Evolutionary conservation across 805 yeast species (phyloP).

Genomic region (Metahyphopichia silvanorum): DNA sequence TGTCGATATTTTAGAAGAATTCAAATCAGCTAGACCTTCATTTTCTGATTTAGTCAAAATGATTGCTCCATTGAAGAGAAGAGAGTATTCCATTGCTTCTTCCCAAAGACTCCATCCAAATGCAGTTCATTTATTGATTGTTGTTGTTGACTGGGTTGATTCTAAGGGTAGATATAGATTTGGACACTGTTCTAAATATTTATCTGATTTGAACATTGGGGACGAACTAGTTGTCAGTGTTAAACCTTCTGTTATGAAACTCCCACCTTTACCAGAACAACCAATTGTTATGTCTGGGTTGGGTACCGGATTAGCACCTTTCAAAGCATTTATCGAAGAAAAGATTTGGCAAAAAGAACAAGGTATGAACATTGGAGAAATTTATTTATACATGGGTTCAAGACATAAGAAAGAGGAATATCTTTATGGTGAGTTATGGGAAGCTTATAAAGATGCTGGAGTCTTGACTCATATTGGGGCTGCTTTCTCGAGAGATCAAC

Average conservation of each 20-base stretch:
- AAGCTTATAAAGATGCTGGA: constrained; percentile 91
- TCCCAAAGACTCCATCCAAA: constrained; percentile 90
- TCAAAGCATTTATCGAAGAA: constrained; percentile 96
- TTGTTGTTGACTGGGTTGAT: constrained; percentile 95
- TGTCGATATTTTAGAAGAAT: constrained; percentile 76
- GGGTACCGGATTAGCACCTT: constrained; percentile 97
- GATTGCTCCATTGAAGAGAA: constrained; percentile 86
- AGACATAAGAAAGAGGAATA: constrained; percentile 95
- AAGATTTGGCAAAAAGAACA: constrained; percentile 89
- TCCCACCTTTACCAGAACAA: constrained; percentile 81
- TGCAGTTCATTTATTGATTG: constrained; percentile 86
- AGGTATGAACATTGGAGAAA: constrained; percentile 85
- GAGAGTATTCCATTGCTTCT: constrained; percentile 97
- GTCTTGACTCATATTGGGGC: constrained; percentile 93
- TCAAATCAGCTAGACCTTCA: constrained; percentile 77
- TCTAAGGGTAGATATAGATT: constrained; percentile 77
- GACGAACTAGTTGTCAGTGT: constrained; percentile 89
- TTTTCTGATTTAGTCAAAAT: constrained; percentile 66
- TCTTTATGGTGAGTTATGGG: constrained; percentile 95
- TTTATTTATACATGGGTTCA: constrained; percentile 85
- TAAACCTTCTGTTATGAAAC: constrained; percentile 95
- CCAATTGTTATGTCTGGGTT: constrained; percentile 96
- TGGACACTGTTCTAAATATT: constrained; percentile 92
- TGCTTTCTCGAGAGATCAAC: constrained; percentile 97
- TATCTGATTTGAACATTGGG: constrained; percentile 76